Evolutionary conservation across 2,329 filamentous ascomycete genomes (phyloP).

Genomic region (Geosmithia putterillii): DNA sequence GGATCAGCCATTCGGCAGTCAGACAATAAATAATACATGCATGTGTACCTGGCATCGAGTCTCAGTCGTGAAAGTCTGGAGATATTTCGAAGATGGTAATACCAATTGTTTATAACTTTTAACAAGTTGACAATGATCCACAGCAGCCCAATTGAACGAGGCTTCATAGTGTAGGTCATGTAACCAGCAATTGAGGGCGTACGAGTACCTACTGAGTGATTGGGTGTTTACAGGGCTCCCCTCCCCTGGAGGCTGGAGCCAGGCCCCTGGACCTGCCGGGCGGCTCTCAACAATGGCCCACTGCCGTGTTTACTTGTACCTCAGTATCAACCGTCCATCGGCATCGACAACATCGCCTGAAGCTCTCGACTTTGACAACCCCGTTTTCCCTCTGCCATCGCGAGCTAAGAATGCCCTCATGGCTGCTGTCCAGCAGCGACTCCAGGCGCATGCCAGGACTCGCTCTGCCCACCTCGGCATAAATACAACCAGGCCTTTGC

Average conservation of each 20-base stretch:
- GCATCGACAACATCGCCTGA: not conserved
- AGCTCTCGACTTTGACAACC: not conserved
- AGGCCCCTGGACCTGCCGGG: no score
- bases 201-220: not conserved
- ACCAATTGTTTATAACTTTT: no score
- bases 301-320: not conserved
- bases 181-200: not conserved
- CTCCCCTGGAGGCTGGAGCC: not conserved
- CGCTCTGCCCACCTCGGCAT: not conserved
- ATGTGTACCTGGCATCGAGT: not conserved
- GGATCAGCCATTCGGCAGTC: no score
- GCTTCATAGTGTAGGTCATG: not conserved
- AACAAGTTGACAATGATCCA: no score
- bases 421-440: conserved; percentile 2
- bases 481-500: not conserved
- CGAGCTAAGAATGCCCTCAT: not conserved
- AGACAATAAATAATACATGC: no score
- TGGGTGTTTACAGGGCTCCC: not conserved
- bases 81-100: no score
- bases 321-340: not conserved
- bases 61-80: no score
- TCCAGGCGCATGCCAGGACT: conserved; percentile 1
- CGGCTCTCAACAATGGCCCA: not conserved
- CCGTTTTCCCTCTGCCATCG: not conserved
- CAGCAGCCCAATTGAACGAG: not conserved